Conservation (phyloP, 805 yeast genomes). For the Wickerhamomyces canadensis region DNA sequence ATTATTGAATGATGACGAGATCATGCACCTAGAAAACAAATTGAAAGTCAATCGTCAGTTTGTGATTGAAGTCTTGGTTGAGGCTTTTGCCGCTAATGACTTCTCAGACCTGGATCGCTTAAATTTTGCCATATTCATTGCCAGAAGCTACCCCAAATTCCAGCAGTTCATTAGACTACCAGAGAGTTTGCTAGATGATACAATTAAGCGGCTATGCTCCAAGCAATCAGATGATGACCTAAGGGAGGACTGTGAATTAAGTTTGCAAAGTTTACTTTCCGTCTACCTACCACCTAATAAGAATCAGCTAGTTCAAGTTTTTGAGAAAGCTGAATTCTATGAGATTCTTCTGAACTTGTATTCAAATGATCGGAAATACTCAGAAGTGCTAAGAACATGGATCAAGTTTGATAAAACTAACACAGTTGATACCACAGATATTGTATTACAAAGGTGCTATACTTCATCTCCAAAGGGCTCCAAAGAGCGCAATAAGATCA, state of each 20-base stretch:
- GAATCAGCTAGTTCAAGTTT: conserved; percentile 40
- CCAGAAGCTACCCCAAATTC: conserved; percentile 79
- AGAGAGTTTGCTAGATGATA: conserved; percentile 45
- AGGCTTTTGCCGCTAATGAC: conserved; percentile 39
- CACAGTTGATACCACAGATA: conserved; percentile 21
- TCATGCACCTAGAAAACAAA: conserved; percentile 20
- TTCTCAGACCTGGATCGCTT: conserved; percentile 26
- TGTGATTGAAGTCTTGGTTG: conserved; percentile 65
- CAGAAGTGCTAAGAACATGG: conserved; percentile 54
- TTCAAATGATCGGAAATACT: conserved; percentile 43
- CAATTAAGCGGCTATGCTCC: conserved; percentile 47
- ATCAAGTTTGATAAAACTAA: conserved; percentile 26
- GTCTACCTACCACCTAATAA: conserved; percentile 55
- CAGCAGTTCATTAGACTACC: conserved; percentile 74
- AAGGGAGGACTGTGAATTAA: conserved; percentile 64
- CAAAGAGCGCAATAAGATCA: conserved; percentile 16
- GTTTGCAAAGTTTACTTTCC: conserved; percentile 67
- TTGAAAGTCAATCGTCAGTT: conserved; percentile 62
- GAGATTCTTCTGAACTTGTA: conserved; percentile 56
- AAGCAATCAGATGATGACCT: conserved; percentile 23
- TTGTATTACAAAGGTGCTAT: conserved; percentile 23
- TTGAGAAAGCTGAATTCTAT: conserved; percentile 50
- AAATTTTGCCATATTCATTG: conserved; percentile 62
- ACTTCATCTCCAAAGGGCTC: conserved; percentile 15
- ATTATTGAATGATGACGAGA: conserved; percentile 57